Evolutionary conservation across 805 yeast genomes (phyloP).

Genomic region (Priceomyces haplophilus): DNA sequence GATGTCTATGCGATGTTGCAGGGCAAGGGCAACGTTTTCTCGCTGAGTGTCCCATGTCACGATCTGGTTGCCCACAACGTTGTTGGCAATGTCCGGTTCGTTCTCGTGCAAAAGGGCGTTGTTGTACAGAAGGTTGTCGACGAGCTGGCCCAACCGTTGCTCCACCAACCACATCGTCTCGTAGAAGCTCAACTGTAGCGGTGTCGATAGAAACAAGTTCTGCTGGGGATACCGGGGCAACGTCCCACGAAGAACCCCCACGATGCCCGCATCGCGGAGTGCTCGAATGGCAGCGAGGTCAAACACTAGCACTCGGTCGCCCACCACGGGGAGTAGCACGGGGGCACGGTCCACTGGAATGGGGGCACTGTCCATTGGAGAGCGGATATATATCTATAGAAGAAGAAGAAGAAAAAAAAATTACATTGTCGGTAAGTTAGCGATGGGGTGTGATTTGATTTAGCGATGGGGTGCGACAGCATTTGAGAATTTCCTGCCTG

Average conservation of each 20-base stretch:
- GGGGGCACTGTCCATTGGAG: too few species aligned
- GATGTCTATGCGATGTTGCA: background rate
- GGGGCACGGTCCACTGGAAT: background rate
- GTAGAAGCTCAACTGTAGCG: slow-evolving; percentile 68
- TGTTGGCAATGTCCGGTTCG: slow-evolving; percentile 5
- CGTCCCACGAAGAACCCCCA: slow-evolving; percentile 81
- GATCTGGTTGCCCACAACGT: slow-evolving; percentile 1
- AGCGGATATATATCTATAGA: background rate
- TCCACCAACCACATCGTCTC: slow-evolving; percentile 68
- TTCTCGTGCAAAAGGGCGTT: slow-evolving; percentile 2
- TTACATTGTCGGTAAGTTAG: too few species aligned
- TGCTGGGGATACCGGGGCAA: slow-evolving; percentile 92
- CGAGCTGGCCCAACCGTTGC: slow-evolving; percentile 39
- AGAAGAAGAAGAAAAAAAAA: background rate
- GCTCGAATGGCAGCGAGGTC: slow-evolving; percentile 49
- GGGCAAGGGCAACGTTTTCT: background rate
- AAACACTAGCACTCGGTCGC: slow-evolving; percentile 55
- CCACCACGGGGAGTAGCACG: slow-evolving; percentile 33
- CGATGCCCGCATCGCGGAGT: slow-evolving; percentile 61
- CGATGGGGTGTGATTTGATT: too few species aligned
- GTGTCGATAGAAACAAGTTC: slow-evolving; percentile 80
- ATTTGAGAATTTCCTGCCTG: too few species aligned
- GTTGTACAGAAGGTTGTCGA: slow-evolving; percentile 35
- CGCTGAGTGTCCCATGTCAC: slow-evolving; percentile 4
- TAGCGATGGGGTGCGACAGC: too few species aligned